Evolutionary conservation across 2,329 filamentous ascomycete genomes (phyloP).

Genomic region (Exophiala oligosperma): DNA sequence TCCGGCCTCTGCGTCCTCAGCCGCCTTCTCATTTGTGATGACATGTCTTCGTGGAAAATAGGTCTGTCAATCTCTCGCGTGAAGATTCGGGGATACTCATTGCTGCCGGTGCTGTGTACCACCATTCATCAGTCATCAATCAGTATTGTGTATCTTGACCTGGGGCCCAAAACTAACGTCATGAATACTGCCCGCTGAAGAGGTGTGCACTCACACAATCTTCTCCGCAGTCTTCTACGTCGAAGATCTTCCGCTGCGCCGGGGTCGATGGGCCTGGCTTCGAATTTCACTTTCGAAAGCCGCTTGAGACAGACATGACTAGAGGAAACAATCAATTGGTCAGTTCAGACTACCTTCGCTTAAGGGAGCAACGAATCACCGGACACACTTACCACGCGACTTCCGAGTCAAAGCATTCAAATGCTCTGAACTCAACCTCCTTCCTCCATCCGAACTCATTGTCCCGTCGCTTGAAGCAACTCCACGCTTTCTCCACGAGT

Average conservation of each 20-base stretch:
- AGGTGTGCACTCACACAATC: background rate
- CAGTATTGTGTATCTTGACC: background rate
- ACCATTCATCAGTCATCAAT: background rate
- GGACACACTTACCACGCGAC: background rate
- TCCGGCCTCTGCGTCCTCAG: background rate
- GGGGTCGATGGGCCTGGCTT: background rate
- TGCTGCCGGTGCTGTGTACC: background rate
- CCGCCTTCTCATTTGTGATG: background rate
- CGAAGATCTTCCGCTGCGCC: background rate
- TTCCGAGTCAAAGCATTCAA: constrained; percentile 6
- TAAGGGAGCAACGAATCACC: background rate
- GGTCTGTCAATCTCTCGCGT: background rate
- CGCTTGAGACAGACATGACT: background rate
- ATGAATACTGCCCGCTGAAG: background rate
- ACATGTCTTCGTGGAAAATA: background rate
- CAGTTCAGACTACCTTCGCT: background rate
- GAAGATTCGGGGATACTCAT: background rate
- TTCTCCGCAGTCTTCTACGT: background rate
- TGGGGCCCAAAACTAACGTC: background rate
- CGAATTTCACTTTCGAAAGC: background rate
- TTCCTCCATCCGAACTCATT: constrained; percentile 6
- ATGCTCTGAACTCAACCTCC: constrained; percentile 1
- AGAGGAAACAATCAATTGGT: background rate
- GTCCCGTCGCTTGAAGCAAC: background rate
- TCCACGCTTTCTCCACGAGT: background rate